These are phyloP conservation scores for Yarrowia bubula DNA, from an alignment of 805 yeast genomes.

Conservation along the genomic window DNA sequence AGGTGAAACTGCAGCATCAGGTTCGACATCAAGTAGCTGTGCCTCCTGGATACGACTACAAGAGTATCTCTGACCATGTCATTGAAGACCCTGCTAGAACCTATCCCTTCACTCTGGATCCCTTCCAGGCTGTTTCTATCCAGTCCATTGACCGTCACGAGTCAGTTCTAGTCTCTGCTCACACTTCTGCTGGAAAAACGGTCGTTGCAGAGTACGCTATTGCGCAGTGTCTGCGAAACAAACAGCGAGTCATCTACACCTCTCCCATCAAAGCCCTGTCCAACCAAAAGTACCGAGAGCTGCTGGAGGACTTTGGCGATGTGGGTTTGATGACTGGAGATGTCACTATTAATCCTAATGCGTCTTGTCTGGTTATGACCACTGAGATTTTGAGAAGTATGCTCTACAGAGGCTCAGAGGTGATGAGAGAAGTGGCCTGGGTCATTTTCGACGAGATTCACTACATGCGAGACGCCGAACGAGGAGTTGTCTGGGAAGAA, in stretches of 20 bases:
- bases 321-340: slow-evolving; percentile 99
- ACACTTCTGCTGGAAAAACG: slow-evolving; percentile 95
- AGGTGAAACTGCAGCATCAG: slow-evolving; percentile 79
- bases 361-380: slow-evolving; percentile 97
- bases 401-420: slow-evolving; percentile 96
- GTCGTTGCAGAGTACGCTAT: slow-evolving; percentile 97
- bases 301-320: slow-evolving; percentile 89
- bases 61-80: slow-evolving; percentile 84
- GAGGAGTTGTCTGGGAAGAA: slow-evolving; percentile 99
- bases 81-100: slow-evolving; percentile 75
- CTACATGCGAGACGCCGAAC: slow-evolving; percentile 94
- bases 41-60: slow-evolving; percentile 86
- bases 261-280: slow-evolving; percentile 94
- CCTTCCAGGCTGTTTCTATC: slow-evolving; percentile 95
- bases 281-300: slow-evolving; percentile 90
- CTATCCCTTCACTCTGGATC: slow-evolving; percentile 91
- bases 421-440: slow-evolving; percentile 99
- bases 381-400: slow-evolving; percentile 95
- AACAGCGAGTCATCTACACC: slow-evolving; percentile 91
- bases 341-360: slow-evolving; percentile 97
- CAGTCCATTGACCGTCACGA: slow-evolving; percentile 94
- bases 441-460: slow-evolving; percentile 98
- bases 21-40: slow-evolving; percentile 97
- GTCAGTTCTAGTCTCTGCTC: slow-evolving; percentile 95
- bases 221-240: slow-evolving; percentile 87